These are phyloP conservation scores for Anethum foeniculum DNA, from an alignment of 140 eudicot genomes.

Conservation along the genomic window DNA sequence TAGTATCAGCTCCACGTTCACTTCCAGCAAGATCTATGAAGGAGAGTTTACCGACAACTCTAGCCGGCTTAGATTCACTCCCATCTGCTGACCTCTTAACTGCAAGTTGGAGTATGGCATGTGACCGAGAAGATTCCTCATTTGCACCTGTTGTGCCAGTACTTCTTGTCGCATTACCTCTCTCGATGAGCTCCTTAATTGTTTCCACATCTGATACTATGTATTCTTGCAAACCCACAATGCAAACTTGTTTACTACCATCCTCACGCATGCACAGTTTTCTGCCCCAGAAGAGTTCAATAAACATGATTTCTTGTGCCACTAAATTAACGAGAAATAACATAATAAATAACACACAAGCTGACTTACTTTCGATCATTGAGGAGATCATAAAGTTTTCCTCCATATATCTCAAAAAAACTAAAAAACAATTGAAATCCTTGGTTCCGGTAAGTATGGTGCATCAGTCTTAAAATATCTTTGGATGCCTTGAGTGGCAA, in stretches of 20 bases:
- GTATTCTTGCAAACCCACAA: constrained; percentile 94
- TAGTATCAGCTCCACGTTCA: constrained; percentile 99
- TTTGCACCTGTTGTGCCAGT: constrained; percentile 98
- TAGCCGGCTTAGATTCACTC: constrained; percentile 78
- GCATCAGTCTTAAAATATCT: constrained; percentile 80
- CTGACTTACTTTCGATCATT: constrained; percentile 78
- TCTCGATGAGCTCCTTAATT: constrained; percentile 85
- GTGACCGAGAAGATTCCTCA: constrained; percentile 97
- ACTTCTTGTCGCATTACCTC: constrained; percentile 91
- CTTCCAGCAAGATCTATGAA: constrained; percentile 99
- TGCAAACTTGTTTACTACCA: constrained; percentile 96
- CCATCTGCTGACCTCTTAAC: constrained; percentile 79
- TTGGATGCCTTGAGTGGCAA: constrained; percentile 91
- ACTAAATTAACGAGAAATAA: background rate
- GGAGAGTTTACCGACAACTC: constrained; percentile 91
- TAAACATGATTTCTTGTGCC: background rate
- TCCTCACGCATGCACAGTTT: constrained; percentile 98
- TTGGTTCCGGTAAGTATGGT: constrained; percentile 94
- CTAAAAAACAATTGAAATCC: constrained; percentile 88
- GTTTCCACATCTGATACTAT: constrained; percentile 88
- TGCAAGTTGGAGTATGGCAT: constrained; percentile 93
- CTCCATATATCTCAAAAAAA: constrained; percentile 97
- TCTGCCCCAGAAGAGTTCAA: constrained; percentile 26
- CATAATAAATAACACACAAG: background rate
- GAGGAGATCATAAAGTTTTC: constrained; percentile 91